Base-by-base conservation (phyloP, 768 basidiomycete genomes). In the Leccinum broughii region DNA sequence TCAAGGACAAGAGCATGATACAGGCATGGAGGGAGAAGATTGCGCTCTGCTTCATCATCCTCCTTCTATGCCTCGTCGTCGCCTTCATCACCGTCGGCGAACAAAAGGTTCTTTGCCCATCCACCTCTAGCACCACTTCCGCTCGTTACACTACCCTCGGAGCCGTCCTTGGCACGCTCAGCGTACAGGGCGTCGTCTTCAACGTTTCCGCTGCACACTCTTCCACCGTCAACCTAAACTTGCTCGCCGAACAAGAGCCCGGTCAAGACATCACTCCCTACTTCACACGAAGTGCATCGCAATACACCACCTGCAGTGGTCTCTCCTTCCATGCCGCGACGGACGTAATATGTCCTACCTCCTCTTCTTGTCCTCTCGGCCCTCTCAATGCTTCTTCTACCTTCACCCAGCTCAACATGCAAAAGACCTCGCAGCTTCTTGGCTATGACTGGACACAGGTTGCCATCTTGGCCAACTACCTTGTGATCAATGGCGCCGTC, bases 21-120 rank as follows among this genome's bases (percentile, higher is more conserved):
- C 93, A 97, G 73, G 97, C 97, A 1, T 99, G 97, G 97, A 85
- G 95, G 70, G 97, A 99, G 76, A 99, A 98, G 80, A 87, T 96
- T 59, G 86, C 94, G 6, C 80, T 99, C 4, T 98, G 95, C 76
- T 86, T 91, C 74, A 88, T 98, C 69, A 92, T 94, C 54, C 64
- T 84, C 58, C 41, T 94, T 49, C 75, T 97, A 20, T 97, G 96
- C 65, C 86, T 80, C 20, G 73, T 79, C 50, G 84, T 98, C 55
- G 96, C 93, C 10, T 99, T 99, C 76, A 81, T 89, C 57, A 99
- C 97, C 41, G 92, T 99, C 65, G 96, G 96, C 37, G 85, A 96
- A 51, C 92, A 97, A 76, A 87, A 87, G 67, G 92, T 93, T 50
- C 84, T 99, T 32, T 99, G 97, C 77, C 94, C 95, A 1, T 77